phyloP scores from a whole-genome alignment of 1,139 yeast genomes.

The Debaryomyces fabryi region DNA sequence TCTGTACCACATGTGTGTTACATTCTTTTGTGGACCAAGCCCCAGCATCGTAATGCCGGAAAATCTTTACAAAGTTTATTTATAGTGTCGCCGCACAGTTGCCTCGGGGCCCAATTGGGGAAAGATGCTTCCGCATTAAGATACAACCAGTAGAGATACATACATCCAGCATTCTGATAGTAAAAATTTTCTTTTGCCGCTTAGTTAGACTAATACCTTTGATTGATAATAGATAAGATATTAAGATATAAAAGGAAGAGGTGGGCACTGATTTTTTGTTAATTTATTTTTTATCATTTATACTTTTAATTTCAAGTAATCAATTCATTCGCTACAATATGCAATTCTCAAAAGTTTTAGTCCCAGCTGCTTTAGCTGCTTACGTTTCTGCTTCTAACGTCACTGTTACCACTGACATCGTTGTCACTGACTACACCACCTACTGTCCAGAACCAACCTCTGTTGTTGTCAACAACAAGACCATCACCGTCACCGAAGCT shows the following conservation, averaged over 20 bases:
- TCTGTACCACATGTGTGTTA: not conserved
- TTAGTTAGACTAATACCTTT: not conserved
- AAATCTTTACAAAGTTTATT: not conserved
- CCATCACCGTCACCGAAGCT: conserved; percentile 49
- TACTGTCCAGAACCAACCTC: conserved; percentile 49
- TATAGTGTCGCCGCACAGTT: not conserved
- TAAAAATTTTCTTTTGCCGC: not conserved
- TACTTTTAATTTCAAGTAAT: not conserved
- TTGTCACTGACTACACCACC: conserved; percentile 49
- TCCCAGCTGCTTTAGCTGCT: conserved; percentile 43
- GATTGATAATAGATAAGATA: not conserved
- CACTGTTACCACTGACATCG: conserved; percentile 48
- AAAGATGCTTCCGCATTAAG: not conserved
- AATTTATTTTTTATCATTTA: not conserved
- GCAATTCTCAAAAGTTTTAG: conserved; percentile 48
- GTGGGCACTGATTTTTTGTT: not conserved
- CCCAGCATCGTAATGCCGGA: not conserved
- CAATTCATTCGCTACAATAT: conserved; percentile 19
- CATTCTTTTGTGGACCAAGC: not conserved
- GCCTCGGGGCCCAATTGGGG: not conserved
- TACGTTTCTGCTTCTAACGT: conserved; percentile 43
- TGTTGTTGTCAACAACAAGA: conserved; percentile 48
- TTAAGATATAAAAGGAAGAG: not conserved
- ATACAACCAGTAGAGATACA: not conserved
- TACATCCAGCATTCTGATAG: not conserved